phyloP scores from a whole-genome alignment of 805 yeast genomes.

The Zygosaccharomyces bailii region DNA sequence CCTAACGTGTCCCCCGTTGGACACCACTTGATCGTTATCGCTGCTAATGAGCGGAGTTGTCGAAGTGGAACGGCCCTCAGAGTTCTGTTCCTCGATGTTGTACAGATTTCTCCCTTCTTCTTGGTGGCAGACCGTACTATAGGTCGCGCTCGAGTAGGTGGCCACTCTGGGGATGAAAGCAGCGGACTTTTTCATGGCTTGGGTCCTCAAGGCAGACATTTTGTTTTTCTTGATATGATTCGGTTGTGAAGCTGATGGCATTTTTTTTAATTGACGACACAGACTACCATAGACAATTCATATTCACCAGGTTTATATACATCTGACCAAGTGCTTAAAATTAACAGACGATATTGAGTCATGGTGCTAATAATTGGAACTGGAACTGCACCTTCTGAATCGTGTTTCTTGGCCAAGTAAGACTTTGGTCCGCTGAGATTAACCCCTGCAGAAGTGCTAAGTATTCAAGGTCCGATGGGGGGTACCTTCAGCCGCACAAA shows the following conservation, averaged over 20 bases:
- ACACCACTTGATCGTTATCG: conserved; percentile 28
- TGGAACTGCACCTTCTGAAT: not conserved
- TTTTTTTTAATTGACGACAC: not conserved
- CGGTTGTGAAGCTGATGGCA: not conserved
- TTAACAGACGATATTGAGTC: not conserved
- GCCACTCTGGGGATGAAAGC: not conserved
- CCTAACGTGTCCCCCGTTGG: conserved; percentile 27
- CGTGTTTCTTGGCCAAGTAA: not conserved
- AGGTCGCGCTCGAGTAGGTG: not conserved
- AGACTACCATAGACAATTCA: not conserved
- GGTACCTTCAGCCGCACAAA: not conserved
- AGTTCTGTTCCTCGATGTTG: not conserved
- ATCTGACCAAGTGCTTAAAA: not conserved
- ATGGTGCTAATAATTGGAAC: too few relatives aligned
- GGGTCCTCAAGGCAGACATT: not conserved
- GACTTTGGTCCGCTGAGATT: not conserved
- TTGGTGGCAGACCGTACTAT: not conserved
- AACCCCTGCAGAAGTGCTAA: not conserved
- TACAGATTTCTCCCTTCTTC: not conserved
- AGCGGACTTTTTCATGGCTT: not conserved
- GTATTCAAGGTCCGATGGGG: not conserved
- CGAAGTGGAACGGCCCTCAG: conserved; percentile 8
- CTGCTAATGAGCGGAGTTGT: conserved; percentile 25
- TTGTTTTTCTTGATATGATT: not conserved
- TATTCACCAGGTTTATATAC: too few relatives aligned